A percentile compares a stretch with the other conserved stretches of the same genome.
Evolutionary conservation across 2,329 filamentous ascomycete genomes (phyloP).

Genomic region (Fusarium sp.): DNA sequence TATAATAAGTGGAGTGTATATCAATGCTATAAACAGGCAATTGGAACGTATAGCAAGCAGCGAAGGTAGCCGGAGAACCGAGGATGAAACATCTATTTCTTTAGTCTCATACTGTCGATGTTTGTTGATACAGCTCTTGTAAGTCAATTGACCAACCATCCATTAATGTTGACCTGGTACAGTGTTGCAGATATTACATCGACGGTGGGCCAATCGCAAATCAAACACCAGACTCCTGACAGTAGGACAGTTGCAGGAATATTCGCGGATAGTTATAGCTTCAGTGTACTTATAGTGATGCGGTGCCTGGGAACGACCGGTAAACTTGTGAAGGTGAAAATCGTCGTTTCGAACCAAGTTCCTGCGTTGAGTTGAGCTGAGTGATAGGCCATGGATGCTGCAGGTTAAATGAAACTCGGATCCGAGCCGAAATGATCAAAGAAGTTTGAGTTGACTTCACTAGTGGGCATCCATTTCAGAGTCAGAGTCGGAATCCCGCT

Average conservation of each 20-base stretch:
- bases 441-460: background rate
- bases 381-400: conserved; percentile 5
- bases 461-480: background rate
- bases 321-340: background rate
- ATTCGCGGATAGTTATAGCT: conserved; percentile 5
- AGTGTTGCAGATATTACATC: conserved; percentile 9
- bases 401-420: conserved; percentile 20
- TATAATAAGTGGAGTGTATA: background rate
- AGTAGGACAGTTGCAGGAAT: background rate
- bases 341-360: conserved; percentile 19
- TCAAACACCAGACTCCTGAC: background rate
- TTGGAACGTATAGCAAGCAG: background rate
- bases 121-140: conserved; percentile 6
- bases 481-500: background rate
- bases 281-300: conserved; percentile 15
- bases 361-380: background rate
- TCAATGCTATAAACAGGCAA: conserved; percentile 4
- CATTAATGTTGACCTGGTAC: background rate
- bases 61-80: background rate
- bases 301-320: background rate
- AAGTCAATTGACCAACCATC: background rate
- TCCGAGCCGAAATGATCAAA: conserved; percentile 20
- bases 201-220: conserved; percentile 24
- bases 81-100: conserved; percentile 1
- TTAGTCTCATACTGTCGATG: background rate